Evolutionary conservation across 1,284 basidiomycete species (phyloP), one percentile per base, ranked within the genome.

Genomic region (Ganoderma meredithae): DNA sequence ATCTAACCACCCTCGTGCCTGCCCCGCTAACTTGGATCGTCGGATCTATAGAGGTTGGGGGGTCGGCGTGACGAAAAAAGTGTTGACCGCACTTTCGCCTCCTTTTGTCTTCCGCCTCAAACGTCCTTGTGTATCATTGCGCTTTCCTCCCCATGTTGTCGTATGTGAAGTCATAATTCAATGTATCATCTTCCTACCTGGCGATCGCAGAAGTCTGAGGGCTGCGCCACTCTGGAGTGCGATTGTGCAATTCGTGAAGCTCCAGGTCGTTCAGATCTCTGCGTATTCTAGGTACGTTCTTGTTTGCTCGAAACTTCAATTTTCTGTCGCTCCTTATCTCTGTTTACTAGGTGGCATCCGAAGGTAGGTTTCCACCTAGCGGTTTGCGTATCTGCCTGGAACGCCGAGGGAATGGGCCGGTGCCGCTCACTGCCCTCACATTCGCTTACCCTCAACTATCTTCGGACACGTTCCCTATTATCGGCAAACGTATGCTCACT

Each of bases 11-110:
- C 40, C 13, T 13, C 17, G 8, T 47, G 8, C 13, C 3, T n/a
- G 62, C 66, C 19, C 66, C n/a, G 63, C 63, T 60, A 15, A n/a
- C 36, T 33, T 33, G 12, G 12, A 25, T 41, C 27, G 56, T 69
- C 43, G 33, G 40, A 58, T 64, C 59, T 69, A 43, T 74, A 81
- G 80, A 81, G 79, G 79, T 81, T 59, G 80, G 80, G 64, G 80
- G 80, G 22, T 76, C 74, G 62, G 75, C 76, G 70, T 79, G 70
- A 76, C 43, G 36, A 58, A 63, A 47, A 47, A 53, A 44, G 31
- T n/a, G 15, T 58, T 47, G 33, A 60, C 66, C 67, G 68, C 60
- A 62, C 55, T 66, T 66, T 31, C 36, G 59, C 10, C 61, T 60
- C 43, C 5, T n/a, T 41, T 41, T 36, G 12, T 33, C 27, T 49